Percentiles rank a stretch among this genome's conserved stretches.
Evolutionary conservation across 441 rosid genomes (phyloP).

Genomic region (Adansonia rubrostipa): DNA sequence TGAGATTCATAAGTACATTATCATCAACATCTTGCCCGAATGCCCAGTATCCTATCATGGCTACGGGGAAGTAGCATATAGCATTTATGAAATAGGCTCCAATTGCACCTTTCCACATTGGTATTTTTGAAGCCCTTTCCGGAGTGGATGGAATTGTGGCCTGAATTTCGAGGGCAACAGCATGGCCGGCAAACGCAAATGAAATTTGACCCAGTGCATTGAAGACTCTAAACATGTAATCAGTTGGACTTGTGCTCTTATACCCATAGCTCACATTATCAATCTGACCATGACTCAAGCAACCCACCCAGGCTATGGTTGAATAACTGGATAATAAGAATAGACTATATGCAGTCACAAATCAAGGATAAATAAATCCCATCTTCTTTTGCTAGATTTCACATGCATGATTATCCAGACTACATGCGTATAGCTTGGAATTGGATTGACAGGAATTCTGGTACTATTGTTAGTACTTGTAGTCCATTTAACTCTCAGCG

Average conservation of each 20-base stretch:
- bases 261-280: conserved; percentile 72
- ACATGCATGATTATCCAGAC: background rate
- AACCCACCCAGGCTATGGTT: conserved; percentile 89
- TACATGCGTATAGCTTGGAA: background rate
- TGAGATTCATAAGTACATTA: conserved; percentile 67
- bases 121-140: conserved; percentile 72
- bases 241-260: conserved; percentile 51
- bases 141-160: conserved; percentile 93
- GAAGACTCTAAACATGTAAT: conserved; percentile 72
- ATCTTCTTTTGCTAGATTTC: background rate
- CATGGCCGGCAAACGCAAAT: conserved; percentile 92
- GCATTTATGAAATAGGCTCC: conserved; percentile 87
- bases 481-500: background rate
- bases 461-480: background rate
- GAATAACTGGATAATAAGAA: conserved; percentile 61
- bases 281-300: conserved; percentile 62
- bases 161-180: conserved; percentile 89
- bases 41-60: conserved; percentile 72
- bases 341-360: background rate
- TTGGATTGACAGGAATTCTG: background rate
- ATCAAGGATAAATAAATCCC: background rate
- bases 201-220: conserved; percentile 87
- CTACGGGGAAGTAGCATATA: conserved; percentile 89
- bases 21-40: conserved; percentile 87
- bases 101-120: conserved; percentile 93